These are phyloP conservation scores for Hyphodiscus hymeniophilus DNA, from an alignment of 495 filamentous ascomycete species.

Conservation along the genomic window DNA sequence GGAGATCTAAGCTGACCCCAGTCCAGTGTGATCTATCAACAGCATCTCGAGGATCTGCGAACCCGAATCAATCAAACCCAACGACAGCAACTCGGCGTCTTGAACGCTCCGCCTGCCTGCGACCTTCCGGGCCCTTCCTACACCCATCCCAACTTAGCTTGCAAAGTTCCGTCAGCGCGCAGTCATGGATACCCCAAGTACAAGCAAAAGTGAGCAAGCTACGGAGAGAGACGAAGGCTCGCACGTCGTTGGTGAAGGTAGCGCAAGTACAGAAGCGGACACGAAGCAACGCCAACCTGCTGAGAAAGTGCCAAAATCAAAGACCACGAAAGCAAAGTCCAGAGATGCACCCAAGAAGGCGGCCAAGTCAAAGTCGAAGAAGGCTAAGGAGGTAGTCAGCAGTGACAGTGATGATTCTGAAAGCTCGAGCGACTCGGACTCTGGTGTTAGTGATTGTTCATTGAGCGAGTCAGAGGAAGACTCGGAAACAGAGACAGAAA, in stretches of 20 bases:
- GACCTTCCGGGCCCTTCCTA: background rate
- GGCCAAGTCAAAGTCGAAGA: conserved; percentile 27
- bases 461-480: conserved; percentile 30
- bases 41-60: background rate
- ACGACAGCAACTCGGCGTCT: no score
- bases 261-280: conserved; percentile 12
- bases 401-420: conserved; percentile 22
- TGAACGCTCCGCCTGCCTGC: background rate
- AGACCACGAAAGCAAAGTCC: conserved; percentile 34
- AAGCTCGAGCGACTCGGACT: conserved; percentile 19
- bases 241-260: conserved; percentile 7
- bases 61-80: background rate
- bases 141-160: background rate
- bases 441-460: conserved; percentile 18
- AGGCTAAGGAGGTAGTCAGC: conserved; percentile 26
- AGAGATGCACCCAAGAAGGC: conserved; percentile 26
- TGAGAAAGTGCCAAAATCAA: conserved; percentile 20
- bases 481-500: conserved; percentile 25
- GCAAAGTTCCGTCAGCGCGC: background rate
- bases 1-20: background rate
- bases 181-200: conserved; percentile 23
- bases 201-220: conserved; percentile 17
- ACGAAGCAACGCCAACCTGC: conserved; percentile 11
- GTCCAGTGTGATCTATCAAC: background rate
- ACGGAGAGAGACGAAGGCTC: conserved; percentile 14